These are phyloP conservation scores for Geoglossum cookeanum DNA, from an alignment of 2,329 filamentous ascomycete species.

Conservation along the genomic window DNA sequence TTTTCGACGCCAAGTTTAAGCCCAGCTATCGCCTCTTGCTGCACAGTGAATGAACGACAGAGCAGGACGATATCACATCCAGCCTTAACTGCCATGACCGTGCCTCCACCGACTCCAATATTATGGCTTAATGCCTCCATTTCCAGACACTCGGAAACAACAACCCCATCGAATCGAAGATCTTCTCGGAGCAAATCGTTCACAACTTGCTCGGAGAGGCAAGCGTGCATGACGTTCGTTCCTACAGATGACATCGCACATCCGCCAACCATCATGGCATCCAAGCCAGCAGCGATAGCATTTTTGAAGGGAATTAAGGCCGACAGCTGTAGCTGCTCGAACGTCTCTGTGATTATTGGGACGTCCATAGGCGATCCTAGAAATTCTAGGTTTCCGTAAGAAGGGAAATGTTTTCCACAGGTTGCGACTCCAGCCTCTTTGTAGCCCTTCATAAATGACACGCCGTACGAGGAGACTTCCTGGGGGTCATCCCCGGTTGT, in stretches of 20 bases:
- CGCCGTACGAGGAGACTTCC: constrained; percentile 81
- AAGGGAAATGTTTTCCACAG: constrained; percentile 91
- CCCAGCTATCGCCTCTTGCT: constrained; percentile 80
- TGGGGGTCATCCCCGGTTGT: constrained; percentile 86
- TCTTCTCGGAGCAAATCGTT: constrained; percentile 78
- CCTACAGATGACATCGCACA: constrained; percentile 82
- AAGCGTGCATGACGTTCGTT: constrained; percentile 91
- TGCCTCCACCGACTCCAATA: constrained; percentile 90
- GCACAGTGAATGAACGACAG: constrained; percentile 71
- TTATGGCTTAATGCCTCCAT: constrained; percentile 95
- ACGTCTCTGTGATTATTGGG: constrained; percentile 83
- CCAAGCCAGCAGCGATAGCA: constrained; percentile 68
- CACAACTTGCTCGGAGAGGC: constrained; percentile 80
- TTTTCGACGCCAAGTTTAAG: constrained; percentile 80
- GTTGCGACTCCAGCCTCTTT: constrained; percentile 78
- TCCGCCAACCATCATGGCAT: constrained; percentile 90
- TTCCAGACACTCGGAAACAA: constrained; percentile 86
- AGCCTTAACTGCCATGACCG: constrained; percentile 92
- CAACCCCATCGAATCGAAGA: constrained; percentile 75
- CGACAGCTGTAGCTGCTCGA: constrained; percentile 82
- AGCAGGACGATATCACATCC: constrained; percentile 84
- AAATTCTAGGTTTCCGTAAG: constrained; percentile 88
- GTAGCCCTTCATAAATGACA: constrained; percentile 80
- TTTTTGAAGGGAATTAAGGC: constrained; percentile 83
- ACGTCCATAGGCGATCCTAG: constrained; percentile 75